Base-by-base conservation (phyloP, 306 rosid species). In the Trifolium subterraneum region DNA sequence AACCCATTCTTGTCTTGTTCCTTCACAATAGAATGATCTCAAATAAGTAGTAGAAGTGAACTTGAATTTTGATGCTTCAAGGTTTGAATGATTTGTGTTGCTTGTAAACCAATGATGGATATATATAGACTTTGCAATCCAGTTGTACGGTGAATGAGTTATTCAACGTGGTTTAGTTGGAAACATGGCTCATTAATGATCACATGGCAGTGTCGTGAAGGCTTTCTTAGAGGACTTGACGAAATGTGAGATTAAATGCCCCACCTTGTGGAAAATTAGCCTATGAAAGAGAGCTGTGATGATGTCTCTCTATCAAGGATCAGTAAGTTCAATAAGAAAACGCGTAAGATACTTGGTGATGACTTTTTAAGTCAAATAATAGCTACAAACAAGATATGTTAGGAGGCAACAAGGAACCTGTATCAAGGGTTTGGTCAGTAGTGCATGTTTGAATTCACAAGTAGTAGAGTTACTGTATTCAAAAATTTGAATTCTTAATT, bases 1-100 rank as follows among this genome's bases (percentile, higher is more conserved):
- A 51, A 67, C 73, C 86, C 86, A 73, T 82, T 74, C 33, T 18
- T 13, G 25, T 29, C 35, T 7, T 19, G 51, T 59, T 81, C 77
- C 15, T 64, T 38, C 12, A 10, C 15, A 1, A n/a, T n/a, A 12
- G 56, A 72, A 2, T 55, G 36, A 66, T 38, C 60, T 71, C 7
- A 64, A 71, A 42, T 48, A 20, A 68, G 61, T 36, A 36, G 18
- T 58, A 59, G 66, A 42, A 64, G 39, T 23, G 54, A 33, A 38
- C 51, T 47, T 36, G 41, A 45, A 13, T 25, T 31, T 1, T 51
- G 54, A 36, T 36, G 39, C 39, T 36, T 36, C 39, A 36, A 36
- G 39, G 41, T 31, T 1, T 22, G 39, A 64, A 42, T 35, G 76
- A 38, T 10, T 19, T 82, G 70, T 73, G 68, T 45, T 72, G 61